phyloP scores from a whole-genome alignment of 495 filamentous ascomycete genomes.

The Saxophila tyrrhenica region DNA sequence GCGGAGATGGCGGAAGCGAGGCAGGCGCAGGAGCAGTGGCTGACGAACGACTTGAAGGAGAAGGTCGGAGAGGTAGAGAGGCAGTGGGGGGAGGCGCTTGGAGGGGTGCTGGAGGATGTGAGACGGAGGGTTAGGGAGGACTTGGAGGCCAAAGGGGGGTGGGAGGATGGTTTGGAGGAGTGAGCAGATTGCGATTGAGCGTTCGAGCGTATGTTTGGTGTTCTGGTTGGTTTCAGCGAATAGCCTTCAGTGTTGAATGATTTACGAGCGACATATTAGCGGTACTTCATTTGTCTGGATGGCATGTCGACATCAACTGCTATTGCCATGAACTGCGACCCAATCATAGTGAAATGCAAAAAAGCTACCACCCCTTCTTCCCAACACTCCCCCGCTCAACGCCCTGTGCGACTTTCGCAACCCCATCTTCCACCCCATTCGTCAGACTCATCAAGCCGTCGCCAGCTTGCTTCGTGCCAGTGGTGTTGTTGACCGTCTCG shows the following conservation, averaged over 20 bases:
- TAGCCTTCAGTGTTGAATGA: background rate
- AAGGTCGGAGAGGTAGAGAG: conserved; percentile 82
- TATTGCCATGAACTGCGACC: background rate
- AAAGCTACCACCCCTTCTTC: conserved; percentile 17
- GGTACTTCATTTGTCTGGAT: background rate
- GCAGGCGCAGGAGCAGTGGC: conserved; percentile 48
- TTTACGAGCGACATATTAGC: background rate
- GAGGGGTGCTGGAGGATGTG: conserved; percentile 44
- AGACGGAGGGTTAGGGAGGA: conserved; percentile 35
- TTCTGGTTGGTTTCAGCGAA: background rate
- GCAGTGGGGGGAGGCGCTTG: conserved; percentile 66
- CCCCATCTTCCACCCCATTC: conserved; percentile 13
- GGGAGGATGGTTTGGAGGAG: conserved; percentile 31
- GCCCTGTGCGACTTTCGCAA: conserved; percentile 7
- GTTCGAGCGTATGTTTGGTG: background rate
- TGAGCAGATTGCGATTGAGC: background rate
- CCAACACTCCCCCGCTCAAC: conserved; percentile 15
- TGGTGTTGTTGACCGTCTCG: conserved; percentile 17
- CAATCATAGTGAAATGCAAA: background rate
- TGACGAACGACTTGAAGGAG: conserved; percentile 85
- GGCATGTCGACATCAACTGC: background rate
- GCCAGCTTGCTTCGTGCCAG: conserved; percentile 14
- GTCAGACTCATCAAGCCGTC: conserved; percentile 14
- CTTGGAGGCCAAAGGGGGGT: conserved; percentile 26
- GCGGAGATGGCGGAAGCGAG: conserved; percentile 49